These are phyloP conservation scores for Leccinum variicolor DNA, from an alignment of 768 basidiomycete species.

Conservation along the genomic window DNA sequence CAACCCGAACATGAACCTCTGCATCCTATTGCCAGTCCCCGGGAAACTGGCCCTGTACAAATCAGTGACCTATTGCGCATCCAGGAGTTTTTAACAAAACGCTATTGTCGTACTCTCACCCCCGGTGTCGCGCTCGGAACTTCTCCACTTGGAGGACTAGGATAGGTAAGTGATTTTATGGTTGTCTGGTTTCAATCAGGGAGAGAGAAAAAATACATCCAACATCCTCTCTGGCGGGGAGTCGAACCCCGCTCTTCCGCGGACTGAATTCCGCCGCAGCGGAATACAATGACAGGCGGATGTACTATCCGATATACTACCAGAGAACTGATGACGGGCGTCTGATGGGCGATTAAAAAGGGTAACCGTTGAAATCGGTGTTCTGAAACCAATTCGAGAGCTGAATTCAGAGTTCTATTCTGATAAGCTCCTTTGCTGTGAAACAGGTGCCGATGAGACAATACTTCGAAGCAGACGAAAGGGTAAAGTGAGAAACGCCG, in stretches of 20 bases:
- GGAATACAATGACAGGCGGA: constrained; percentile 39
- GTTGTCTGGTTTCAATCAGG: no score
- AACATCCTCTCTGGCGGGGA: constrained; percentile 41
- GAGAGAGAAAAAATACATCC: no score
- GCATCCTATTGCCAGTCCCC: no score
- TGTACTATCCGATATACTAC: constrained; percentile 53
- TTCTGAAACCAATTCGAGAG: not conserved
- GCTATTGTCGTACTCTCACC: no score
- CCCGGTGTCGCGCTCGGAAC: no score
- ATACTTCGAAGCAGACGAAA: no score
- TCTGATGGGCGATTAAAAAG: constrained; percentile 11
- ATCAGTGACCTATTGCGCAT: no score
- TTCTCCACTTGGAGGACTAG: no score
- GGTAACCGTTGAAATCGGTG: not conserved
- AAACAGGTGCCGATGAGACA: not conserved
- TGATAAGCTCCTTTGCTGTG: not conserved
- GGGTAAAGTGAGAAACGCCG: not conserved
- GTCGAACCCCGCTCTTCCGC: constrained; percentile 45
- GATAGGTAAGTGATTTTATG: no score
- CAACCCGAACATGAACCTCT: no score
- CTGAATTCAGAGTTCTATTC: not conserved
- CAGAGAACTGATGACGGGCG: constrained; percentile 25
- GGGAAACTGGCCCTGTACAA: no score
- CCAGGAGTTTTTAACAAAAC: no score
- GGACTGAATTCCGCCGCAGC: not conserved